Evolutionary conservation across 2,329 filamentous ascomycete genomes (phyloP).

Genomic region (Mariannaea elegans): DNA sequence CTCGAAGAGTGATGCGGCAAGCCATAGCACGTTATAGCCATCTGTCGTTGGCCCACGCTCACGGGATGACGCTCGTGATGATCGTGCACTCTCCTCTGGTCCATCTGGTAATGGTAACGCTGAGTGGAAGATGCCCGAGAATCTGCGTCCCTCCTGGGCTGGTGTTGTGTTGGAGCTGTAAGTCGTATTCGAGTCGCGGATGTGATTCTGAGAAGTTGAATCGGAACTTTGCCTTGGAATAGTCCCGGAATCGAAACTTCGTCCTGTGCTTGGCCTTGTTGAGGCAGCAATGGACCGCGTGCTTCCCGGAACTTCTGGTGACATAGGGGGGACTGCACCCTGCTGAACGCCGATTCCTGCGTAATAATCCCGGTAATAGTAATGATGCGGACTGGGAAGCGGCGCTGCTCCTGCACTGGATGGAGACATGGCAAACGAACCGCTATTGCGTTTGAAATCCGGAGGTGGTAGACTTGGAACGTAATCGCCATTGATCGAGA

Average conservation of each 20-base stretch:
- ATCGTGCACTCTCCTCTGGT: conserved; percentile 60
- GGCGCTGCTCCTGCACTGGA: conserved; percentile 46
- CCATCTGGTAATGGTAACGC: conserved; percentile 82
- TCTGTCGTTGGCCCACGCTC: conserved; percentile 62
- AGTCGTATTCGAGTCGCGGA: conserved; percentile 65
- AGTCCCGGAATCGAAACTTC: conserved; percentile 65
- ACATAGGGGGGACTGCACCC: conserved; percentile 66
- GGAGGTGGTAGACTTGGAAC: conserved; percentile 71
- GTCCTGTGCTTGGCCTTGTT: conserved; percentile 66
- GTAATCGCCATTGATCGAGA: conserved; percentile 70
- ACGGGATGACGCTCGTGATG: conserved; percentile 68
- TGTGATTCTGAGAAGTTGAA: conserved; percentile 50
- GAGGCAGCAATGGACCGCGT: conserved; percentile 58
- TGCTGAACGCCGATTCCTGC: conserved; percentile 46
- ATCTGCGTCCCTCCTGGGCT: conserved; percentile 61
- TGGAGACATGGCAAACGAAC: conserved; percentile 70
- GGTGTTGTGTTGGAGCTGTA: conserved; percentile 60
- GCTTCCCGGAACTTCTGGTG: conserved; percentile 60
- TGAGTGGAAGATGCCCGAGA: conserved; percentile 85
- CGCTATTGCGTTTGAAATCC: conserved; percentile 74
- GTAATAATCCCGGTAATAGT: conserved; percentile 61
- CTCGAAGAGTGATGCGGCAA: conserved; percentile 93
- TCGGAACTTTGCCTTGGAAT: conserved; percentile 63
- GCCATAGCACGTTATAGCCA: conserved; percentile 81
- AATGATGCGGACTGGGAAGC: conserved; percentile 61